A percentile compares a stretch with the other conserved stretches of the same genome.
phyloP scores from a whole-genome alignment of 768 basidiomycete species.

The Rhizopogon rudus region DNA sequence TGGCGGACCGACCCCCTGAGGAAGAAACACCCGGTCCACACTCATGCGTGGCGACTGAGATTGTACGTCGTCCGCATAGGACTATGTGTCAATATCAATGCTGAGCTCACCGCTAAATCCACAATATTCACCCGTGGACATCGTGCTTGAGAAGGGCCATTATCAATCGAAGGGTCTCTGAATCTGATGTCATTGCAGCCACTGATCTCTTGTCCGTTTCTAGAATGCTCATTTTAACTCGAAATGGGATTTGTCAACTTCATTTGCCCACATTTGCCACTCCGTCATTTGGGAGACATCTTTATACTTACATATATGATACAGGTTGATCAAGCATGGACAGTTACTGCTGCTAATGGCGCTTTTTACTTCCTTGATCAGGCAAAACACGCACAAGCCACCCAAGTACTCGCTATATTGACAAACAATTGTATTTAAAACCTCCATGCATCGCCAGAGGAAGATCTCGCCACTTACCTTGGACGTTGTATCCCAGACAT shows the following conservation, averaged over 20 bases:
- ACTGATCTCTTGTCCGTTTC: not conserved
- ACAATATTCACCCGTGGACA: not conserved
- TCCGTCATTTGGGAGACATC: not conserved
- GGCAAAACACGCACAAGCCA: slow-evolving; percentile 1
- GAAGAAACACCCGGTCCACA: too few species aligned
- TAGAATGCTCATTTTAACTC: not conserved
- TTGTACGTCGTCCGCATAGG: too few species aligned
- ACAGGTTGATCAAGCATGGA: not conserved
- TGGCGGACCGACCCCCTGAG: too few species aligned
- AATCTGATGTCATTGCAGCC: not conserved
- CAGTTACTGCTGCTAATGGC: not conserved
- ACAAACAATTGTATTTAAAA: not conserved
- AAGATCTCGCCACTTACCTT: not conserved
- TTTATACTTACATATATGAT: not conserved
- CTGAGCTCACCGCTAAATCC: not conserved
- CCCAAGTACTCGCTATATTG: not conserved
- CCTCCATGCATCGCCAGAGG: not conserved
- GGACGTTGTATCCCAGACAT: too few species aligned
- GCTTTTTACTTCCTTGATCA: slow-evolving; percentile 1
- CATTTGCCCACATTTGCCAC: not conserved
- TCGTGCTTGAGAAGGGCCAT: not conserved
- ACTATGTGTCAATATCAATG: not conserved
- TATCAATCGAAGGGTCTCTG: not conserved
- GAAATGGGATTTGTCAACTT: not conserved
- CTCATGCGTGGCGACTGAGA: too few species aligned